phyloP scores from a whole-genome alignment of 2,329 filamentous ascomycete species.

The Talaromyces amestolkiae region DNA sequence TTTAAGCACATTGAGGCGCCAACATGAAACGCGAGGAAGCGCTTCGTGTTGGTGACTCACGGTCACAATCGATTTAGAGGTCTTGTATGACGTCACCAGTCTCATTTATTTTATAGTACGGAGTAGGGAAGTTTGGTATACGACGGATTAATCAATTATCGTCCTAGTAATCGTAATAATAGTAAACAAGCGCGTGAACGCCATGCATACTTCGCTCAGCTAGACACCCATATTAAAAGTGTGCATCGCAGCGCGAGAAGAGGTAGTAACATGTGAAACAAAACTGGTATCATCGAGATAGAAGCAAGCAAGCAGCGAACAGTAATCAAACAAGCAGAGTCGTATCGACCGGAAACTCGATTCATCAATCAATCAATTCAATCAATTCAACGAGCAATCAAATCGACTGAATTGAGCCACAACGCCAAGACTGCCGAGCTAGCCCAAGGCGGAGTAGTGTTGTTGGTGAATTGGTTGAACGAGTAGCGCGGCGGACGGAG shows the following conservation, averaged over 20 bases:
- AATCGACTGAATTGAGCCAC: constrained; percentile 1
- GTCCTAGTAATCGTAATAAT: constrained; percentile 8
- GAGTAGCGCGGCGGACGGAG: neutral
- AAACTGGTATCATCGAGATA: constrained; percentile 40
- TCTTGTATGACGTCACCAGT: neutral
- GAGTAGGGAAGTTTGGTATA: neutral
- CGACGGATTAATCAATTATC: constrained; percentile 11
- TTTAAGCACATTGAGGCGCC: neutral
- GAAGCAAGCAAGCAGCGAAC: constrained; percentile 5
- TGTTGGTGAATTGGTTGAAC: neutral
- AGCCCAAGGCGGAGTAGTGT: constrained; percentile 2
- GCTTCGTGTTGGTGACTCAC: neutral
- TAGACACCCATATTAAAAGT: neutral
- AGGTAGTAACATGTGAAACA: constrained; percentile 30
- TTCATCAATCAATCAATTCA: neutral
- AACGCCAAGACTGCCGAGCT: constrained; percentile 4
- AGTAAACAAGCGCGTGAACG: constrained; percentile 3
- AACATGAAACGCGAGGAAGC: constrained; percentile 10
- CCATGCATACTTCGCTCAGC: constrained; percentile 10
- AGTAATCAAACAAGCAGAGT: constrained; percentile 3
- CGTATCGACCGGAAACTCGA: neutral
- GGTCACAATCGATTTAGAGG: neutral
- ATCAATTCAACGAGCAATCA: neutral
- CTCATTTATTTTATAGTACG: neutral
- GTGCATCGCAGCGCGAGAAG: constrained; percentile 15